A percentile compares a stretch with the other conserved stretches of the same genome.
phyloP scores from a whole-genome alignment of 352 stramenopile genomes.

The Phytophthora capsici region DNA sequence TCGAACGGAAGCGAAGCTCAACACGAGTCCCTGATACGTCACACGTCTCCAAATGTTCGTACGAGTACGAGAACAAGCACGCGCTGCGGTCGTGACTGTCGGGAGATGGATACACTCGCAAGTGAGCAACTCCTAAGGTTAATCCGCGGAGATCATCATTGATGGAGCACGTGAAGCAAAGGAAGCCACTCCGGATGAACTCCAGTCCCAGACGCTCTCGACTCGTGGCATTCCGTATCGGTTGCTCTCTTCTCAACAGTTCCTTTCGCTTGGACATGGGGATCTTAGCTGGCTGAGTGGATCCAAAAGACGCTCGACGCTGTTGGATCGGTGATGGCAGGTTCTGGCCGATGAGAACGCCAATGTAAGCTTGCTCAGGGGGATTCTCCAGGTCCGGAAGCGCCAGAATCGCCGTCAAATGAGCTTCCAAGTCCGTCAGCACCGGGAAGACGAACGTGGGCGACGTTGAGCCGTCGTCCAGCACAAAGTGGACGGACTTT shows the following conservation, averaged over 20 bases:
- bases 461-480: conserved; percentile 41
- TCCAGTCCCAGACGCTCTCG: conserved; percentile 61
- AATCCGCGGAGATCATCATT: conserved; percentile 58
- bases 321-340: conserved; percentile 75
- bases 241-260: conserved; percentile 61
- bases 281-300: conserved; percentile 30
- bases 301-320: conserved; percentile 32
- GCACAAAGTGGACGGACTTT: conserved; percentile 55
- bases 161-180: conserved; percentile 72
- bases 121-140: conserved; percentile 53
- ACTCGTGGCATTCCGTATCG: conserved; percentile 42
- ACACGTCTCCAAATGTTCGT: conserved; percentile 63
- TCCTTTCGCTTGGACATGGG: conserved; percentile 51
- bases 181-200: conserved; percentile 53
- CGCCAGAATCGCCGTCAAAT: conserved; percentile 44
- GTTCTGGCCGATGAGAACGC: conserved; percentile 66
- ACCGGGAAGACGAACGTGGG: conserved; percentile 52
- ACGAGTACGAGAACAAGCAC: conserved; percentile 73
- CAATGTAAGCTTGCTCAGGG: conserved; percentile 69
- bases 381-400: conserved; percentile 29
- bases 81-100: conserved; percentile 68
- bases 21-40: conserved; percentile 48
- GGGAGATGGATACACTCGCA: conserved; percentile 64
- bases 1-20: conserved; percentile 64
- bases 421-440: conserved; percentile 51